These are phyloP conservation scores for Groenewaldozyma auringiensis DNA, from an alignment of 1,139 yeast species.

Conservation along the genomic window DNA sequence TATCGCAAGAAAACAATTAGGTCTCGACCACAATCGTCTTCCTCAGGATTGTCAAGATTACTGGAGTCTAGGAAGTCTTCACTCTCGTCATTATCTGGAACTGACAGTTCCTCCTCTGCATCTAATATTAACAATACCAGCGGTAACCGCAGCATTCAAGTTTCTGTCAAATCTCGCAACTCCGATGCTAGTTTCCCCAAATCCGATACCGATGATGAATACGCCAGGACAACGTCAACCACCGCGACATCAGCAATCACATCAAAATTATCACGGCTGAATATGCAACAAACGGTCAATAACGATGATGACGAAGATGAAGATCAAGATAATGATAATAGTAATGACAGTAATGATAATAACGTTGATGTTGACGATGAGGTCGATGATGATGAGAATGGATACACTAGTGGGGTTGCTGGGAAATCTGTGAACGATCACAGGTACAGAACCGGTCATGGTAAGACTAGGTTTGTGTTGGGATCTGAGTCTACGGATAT, in stretches of 20 bases:
- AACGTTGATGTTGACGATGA: not conserved
- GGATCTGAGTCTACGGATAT: not conserved
- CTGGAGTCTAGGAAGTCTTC: constrained; percentile 2
- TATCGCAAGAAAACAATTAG: not conserved
- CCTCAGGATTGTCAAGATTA: not conserved
- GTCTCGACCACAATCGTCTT: not conserved
- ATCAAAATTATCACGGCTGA: not conserved
- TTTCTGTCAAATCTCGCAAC: not conserved
- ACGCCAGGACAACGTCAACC: not conserved
- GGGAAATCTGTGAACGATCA: not conserved
- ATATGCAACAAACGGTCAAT: not conserved
- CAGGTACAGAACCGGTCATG: not conserved
- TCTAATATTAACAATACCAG: not conserved
- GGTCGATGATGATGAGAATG: not conserved
- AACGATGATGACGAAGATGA: not conserved
- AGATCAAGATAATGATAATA: not conserved
- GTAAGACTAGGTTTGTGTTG: not conserved
- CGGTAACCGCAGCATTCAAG: constrained; percentile 2
- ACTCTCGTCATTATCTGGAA: not conserved
- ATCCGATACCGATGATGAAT: not conserved
- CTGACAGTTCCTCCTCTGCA: not conserved
- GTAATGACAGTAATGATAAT: not conserved
- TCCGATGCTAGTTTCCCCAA: not conserved
- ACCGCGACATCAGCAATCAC: not conserved
- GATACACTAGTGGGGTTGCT: not conserved